Evolutionary conservation across 306 rosid genomes (phyloP).

Genomic region (Sindora glabra): DNA sequence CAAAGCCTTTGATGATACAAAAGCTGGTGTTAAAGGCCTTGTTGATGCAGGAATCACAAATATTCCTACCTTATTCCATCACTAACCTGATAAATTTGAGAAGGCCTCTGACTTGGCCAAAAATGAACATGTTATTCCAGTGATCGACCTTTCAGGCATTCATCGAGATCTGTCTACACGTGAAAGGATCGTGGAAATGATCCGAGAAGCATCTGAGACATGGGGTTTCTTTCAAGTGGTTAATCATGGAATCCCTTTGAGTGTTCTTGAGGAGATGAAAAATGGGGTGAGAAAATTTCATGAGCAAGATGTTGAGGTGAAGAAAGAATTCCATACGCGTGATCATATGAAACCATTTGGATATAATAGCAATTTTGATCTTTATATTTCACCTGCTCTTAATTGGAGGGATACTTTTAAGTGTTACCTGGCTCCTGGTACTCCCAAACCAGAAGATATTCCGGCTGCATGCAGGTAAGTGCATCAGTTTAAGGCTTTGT

Average conservation of each 20-base stretch:
- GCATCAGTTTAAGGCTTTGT: no score
- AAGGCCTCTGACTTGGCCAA: background rate
- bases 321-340: constrained; percentile 6
- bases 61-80: constrained; percentile 24
- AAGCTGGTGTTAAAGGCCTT: constrained; percentile 38
- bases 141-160: background rate
- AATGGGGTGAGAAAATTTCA: constrained; percentile 12
- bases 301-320: constrained; percentile 18
- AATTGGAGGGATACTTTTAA: constrained; percentile 29
- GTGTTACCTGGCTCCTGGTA: constrained; percentile 5
- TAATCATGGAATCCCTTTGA: constrained; percentile 16
- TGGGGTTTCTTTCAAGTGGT: constrained; percentile 28
- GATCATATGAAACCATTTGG: background rate
- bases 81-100: background rate
- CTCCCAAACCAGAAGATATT: constrained; percentile 21
- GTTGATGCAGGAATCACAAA: constrained; percentile 31
- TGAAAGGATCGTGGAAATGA: background rate
- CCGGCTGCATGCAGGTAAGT: no score
- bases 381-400: background rate
- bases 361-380: constrained; percentile 14
- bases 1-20: constrained; percentile 26
- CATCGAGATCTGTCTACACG: background rate
- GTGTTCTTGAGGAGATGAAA: constrained; percentile 12
- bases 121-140: constrained; percentile 12
- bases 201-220: background rate